phyloP scores from a whole-genome alignment of 2,329 filamentous ascomycete genomes.

The Metarhizium robertsii region DNA sequence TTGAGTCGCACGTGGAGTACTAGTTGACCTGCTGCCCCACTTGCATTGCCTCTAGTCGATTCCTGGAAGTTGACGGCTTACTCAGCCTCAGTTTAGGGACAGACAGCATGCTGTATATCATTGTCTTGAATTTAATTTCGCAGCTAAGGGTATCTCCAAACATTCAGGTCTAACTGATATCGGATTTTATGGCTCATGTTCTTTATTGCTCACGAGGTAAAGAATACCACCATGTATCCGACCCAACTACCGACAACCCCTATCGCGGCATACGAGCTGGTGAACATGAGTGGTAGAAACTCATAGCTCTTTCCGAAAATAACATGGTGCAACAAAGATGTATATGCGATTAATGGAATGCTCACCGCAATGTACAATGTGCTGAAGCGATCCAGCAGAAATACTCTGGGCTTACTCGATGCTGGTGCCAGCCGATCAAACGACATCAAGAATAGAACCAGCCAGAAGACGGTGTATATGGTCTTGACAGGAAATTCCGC shows the following conservation, averaged over 20 bases:
- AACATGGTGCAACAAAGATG: slow-evolving; percentile 73
- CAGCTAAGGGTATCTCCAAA: too few relatives aligned
- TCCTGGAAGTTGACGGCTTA: not conserved
- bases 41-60: not conserved
- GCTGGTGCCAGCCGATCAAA: slow-evolving; percentile 87
- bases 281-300: slow-evolving; percentile 95
- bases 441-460: slow-evolving; percentile 72
- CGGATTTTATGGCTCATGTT: too few relatives aligned
- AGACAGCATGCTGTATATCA: too few relatives aligned
- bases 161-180: too few relatives aligned
- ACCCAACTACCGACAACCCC: slow-evolving; percentile 96
- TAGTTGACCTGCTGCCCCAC: not conserved
- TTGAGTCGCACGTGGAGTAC: slow-evolving; percentile 14
- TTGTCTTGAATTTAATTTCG: too few relatives aligned
- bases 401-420: slow-evolving; percentile 69
- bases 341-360: slow-evolving; percentile 83
- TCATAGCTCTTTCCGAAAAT: slow-evolving; percentile 76
- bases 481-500: slow-evolving; percentile 93
- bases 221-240: slow-evolving; percentile 88
- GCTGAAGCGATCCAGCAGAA: slow-evolving; percentile 84
- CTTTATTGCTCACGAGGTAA: slow-evolving; percentile 38
- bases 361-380: slow-evolving; percentile 82
- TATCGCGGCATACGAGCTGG: slow-evolving; percentile 84
- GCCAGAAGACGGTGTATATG: slow-evolving; percentile 86
- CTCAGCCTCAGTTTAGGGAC: not conserved